A percentile compares a stretch with the other conserved stretches of the same genome.
phyloP scores from a whole-genome alignment of 129 eudicot species.

The Flaveria ramosissima region DNA sequence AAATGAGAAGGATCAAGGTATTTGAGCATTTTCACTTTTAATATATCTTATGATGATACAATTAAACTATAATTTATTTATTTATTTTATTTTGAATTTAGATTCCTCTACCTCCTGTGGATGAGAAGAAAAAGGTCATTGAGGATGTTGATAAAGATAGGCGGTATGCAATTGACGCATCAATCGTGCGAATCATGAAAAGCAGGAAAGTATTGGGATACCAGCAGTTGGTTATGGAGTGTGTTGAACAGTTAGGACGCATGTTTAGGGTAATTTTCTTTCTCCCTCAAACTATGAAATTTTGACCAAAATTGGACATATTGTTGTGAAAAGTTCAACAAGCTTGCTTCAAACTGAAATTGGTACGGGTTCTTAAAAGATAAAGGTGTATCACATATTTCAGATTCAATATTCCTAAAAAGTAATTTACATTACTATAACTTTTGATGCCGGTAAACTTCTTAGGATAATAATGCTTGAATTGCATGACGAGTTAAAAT shows the following conservation, averaged over 20 bases:
- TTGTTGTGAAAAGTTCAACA: neutral
- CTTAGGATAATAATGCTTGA: slow-evolving; percentile 35
- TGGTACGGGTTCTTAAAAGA: neutral
- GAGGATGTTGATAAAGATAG: slow-evolving; percentile 95
- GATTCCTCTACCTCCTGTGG: slow-evolving; percentile 96
- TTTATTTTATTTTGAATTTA: slow-evolving; percentile 16
- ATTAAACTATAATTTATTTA: neutral
- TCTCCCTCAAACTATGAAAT: slow-evolving; percentile 27
- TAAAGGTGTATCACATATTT: neutral
- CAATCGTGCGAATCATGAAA: slow-evolving; percentile 91
- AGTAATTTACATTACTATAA: neutral
- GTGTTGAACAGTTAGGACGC: slow-evolving; percentile 93
- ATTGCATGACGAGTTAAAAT: too few species aligned
- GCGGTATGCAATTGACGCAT: slow-evolving; percentile 84
- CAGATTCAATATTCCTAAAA: slow-evolving; percentile 4
- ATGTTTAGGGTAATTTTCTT: slow-evolving; percentile 70
- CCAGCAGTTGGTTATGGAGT: slow-evolving; percentile 93
- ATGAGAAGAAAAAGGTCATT: slow-evolving; percentile 92
- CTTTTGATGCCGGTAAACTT: neutral
- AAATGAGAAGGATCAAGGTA: slow-evolving; percentile 94
- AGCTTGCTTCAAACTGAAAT: neutral
- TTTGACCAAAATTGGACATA: neutral
- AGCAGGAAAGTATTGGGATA: slow-evolving; percentile 84
- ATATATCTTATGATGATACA: slow-evolving; percentile 6
- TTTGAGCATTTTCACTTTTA: neutral